These are phyloP conservation scores for Candida easanensis DNA, from an alignment of 805 yeast genomes.

Conservation along the genomic window DNA sequence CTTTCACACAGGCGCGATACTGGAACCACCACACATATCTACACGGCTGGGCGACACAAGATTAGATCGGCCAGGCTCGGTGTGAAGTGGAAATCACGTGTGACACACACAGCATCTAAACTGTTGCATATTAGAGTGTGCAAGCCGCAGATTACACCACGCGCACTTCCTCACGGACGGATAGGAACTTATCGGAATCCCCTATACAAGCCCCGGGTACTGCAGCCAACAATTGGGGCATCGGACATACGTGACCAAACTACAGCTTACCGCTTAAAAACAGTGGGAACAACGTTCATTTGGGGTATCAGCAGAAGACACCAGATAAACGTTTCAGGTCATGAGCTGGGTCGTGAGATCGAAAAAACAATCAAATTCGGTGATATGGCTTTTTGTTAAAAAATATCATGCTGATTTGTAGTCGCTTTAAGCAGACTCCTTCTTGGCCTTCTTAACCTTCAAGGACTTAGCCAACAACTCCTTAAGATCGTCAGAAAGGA, in stretches of 20 bases:
- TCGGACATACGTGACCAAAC: too few species aligned
- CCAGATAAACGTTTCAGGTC: neutral
- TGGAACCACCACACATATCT: neutral
- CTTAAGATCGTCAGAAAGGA: slow-evolving; percentile 46
- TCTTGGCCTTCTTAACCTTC: slow-evolving; percentile 39
- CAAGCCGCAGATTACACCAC: too few species aligned
- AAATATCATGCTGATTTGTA: neutral
- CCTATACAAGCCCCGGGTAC: too few species aligned
- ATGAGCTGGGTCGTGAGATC: slow-evolving; percentile 1
- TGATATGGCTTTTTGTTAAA: neutral
- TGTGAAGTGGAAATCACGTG: too few species aligned
- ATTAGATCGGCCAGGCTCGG: too few species aligned
- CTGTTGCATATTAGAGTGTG: too few species aligned
- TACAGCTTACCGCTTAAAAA: too few species aligned
- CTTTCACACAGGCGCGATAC: neutral
- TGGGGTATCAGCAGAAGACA: neutral
- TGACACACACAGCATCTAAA: too few species aligned
- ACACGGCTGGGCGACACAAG: neutral
- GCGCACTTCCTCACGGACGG: too few species aligned
- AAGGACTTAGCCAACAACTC: slow-evolving; percentile 47
- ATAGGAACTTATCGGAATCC: too few species aligned
- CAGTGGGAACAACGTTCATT: neutral
- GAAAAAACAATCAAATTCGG: neutral
- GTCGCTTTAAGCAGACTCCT: slow-evolving; percentile 4
- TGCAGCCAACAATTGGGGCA: too few species aligned